Evolutionary conservation across 202 grass and related monocot species (phyloP).

Genomic region (Bolboschoenoplectus hybrid): DNA sequence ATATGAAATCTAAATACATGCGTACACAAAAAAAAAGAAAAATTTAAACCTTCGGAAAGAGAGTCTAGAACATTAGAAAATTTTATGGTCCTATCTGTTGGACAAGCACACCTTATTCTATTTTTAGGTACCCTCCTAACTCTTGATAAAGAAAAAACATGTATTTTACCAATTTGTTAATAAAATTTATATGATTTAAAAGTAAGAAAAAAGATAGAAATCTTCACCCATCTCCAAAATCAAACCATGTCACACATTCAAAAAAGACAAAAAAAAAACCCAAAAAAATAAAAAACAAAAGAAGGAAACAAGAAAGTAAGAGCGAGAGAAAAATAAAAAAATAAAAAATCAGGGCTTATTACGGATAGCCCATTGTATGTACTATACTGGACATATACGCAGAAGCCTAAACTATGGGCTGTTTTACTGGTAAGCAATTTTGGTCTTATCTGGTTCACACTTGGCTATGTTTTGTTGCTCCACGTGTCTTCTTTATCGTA

Average conservation of each 20-base stretch:
- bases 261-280: not conserved
- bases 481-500: not conserved
- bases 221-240: not conserved
- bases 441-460: not conserved
- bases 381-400: not conserved
- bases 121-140: too few species aligned
- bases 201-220: not conserved
- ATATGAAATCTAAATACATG: too few species aligned
- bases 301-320: not conserved
- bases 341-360: not conserved
- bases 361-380: not conserved
- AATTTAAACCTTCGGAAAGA: too few species aligned
- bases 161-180: too few species aligned
- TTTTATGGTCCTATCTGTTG: too few species aligned
- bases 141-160: too few species aligned
- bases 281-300: not conserved
- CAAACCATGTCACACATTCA: not conserved
- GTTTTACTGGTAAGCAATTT: not conserved
- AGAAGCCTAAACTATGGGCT: not conserved
- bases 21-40: too few species aligned
- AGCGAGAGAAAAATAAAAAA: too few species aligned
- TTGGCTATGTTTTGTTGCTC: not conserved
- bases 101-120: too few species aligned
- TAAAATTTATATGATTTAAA: too few species aligned
- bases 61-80: too few species aligned